phyloP scores from a whole-genome alignment of 345 rosid genomes.

The Triadica sebifera region DNA sequence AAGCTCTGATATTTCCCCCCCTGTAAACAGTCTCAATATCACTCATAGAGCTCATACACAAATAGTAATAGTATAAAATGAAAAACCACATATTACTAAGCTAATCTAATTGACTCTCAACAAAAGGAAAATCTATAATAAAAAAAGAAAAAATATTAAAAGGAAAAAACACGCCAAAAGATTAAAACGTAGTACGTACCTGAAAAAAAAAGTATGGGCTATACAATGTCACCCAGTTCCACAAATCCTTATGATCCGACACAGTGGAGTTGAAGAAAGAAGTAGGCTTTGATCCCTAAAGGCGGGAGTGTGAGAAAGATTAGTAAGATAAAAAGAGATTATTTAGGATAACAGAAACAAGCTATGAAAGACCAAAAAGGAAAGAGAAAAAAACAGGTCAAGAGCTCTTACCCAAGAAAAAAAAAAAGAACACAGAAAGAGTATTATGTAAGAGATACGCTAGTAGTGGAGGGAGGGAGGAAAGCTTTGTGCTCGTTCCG shows the following conservation, averaged over 20 bases:
- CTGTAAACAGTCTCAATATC: constrained; percentile 7
- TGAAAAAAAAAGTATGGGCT: neutral
- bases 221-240: neutral
- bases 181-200: neutral
- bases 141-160: neutral
- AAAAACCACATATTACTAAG: neutral
- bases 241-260: constrained; percentile 3
- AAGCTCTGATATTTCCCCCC: constrained; percentile 3
- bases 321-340: too few species aligned
- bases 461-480: neutral
- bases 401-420: too few species aligned
- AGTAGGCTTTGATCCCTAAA: neutral
- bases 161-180: neutral
- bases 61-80: neutral
- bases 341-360: neutral
- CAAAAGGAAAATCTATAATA: neutral
- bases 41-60: constrained; percentile 19
- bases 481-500: neutral
- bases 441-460: neutral
- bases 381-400: neutral
- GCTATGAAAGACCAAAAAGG: too few species aligned
- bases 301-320: neutral
- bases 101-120: neutral
- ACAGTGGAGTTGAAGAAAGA: constrained; percentile 4
- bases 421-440: neutral